These are phyloP conservation scores for Corchorus olitorius DNA, from an alignment of 345 rosid genomes.

Conservation along the genomic window DNA sequence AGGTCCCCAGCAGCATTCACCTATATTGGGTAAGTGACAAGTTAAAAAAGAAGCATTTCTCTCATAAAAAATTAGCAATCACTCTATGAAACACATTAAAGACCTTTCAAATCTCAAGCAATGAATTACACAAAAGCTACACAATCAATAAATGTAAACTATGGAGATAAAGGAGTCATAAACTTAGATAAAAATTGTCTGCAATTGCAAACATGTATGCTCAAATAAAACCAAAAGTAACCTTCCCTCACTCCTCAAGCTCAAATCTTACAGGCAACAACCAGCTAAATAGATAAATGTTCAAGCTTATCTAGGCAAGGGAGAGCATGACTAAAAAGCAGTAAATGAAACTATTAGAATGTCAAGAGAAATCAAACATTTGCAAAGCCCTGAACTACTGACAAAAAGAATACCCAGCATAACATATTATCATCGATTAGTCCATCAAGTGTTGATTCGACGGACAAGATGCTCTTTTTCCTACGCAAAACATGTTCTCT, in stretches of 20 bases:
- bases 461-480: not conserved
- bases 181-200: not conserved
- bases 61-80: not conserved
- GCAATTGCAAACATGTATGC: too few species aligned
- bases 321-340: not conserved
- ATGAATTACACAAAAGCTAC: constrained; percentile 6
- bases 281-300: not conserved
- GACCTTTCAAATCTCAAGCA: not conserved
- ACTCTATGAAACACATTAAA: not conserved
- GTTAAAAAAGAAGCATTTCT: constrained; percentile 8
- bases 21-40: constrained; percentile 43
- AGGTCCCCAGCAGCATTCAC: constrained; percentile 93
- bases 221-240: not conserved
- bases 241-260: not conserved
- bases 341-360: not conserved
- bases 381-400: not conserved
- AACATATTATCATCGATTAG: not conserved
- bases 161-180: not conserved
- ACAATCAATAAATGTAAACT: not conserved
- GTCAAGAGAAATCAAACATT: not conserved
- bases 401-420: not conserved
- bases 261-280: not conserved
- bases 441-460: not conserved
- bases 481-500: not conserved
- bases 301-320: not conserved